Evolutionary conservation across 768 basidiomycete genomes (phyloP), one percentile per base, ranked within the genome.

Genomic region (Cyclocybe cylindracea): DNA sequence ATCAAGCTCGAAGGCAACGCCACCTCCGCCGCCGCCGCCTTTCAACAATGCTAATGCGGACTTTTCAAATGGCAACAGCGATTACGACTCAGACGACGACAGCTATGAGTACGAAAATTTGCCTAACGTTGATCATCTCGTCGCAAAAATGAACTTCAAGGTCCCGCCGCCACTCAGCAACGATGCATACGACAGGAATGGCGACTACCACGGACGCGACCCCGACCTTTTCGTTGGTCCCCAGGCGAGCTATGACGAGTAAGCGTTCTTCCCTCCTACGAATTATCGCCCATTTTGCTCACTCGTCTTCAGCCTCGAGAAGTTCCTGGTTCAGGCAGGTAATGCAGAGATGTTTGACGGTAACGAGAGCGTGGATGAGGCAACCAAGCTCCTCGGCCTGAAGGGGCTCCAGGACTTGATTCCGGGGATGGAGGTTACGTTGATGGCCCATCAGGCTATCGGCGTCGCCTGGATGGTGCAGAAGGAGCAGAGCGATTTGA

Each of bases 391-490:
- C 49, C 75, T 91, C 16, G 78, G 77, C 0, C 65, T 91, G 34
- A 59, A 65, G n/a, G 63, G 56, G 34, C 70, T 83, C 46, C 70
- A 75, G 36, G 71, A 81, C 29, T 63, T 72, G 18, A 51, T 89
- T 2, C 81, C 81, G 0, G 83, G 82, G 4, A 82, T 90, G 78
- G 72, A 71, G 11, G 72, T 88, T 19, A 65, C 77, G 0, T 67
- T 89, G 34, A 83, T 89, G 83, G 77, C 87, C 8, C 88, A 89
- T 64, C 84, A 89, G 58, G 71, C 78, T 13, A 79, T 90, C 44
- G 80, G 78, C 7, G 80, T 80, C 1, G 72, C 78, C 4, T 88
- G 84, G 81, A 84, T 87, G 83, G 48, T 81, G 2, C 74, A 79
- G 29, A 76, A 77, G 54, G 73, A 85, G 58, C 58, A 65, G 18